Conservation (phyloP, 495 filamentous ascomycete species). For the Cairneyella variabilis region DNA sequence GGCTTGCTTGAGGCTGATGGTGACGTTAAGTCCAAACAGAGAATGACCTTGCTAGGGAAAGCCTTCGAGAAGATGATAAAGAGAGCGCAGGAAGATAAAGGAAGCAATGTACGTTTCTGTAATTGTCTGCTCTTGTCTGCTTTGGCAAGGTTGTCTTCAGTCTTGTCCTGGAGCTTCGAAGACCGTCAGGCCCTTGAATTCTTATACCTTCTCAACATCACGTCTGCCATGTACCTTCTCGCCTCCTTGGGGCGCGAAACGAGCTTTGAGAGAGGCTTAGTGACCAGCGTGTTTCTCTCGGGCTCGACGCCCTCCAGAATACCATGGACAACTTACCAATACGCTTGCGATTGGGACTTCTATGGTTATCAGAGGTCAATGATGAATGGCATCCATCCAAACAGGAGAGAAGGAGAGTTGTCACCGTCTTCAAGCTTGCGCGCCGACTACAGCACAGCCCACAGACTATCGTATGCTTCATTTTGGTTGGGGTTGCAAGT, state of each 20-base stretch:
- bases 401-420: background rate
- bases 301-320: background rate
- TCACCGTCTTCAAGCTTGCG: too few species aligned
- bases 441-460: too few species aligned
- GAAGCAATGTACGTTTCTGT: background rate
- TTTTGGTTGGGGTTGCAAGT: too few species aligned
- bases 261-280: background rate
- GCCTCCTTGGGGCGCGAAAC: background rate
- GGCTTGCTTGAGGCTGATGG: too few species aligned
- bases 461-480: too few species aligned
- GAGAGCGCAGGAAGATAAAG: too few species aligned
- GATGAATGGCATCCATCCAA: background rate
- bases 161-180: background rate
- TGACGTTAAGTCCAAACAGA: too few species aligned
- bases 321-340: conserved; percentile 1
- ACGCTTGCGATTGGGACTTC: background rate
- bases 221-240: background rate
- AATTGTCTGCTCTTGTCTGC: background rate
- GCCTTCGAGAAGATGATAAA: too few species aligned
- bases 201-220: background rate
- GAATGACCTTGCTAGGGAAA: too few species aligned
- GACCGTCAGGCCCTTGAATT: background rate
- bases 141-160: background rate
- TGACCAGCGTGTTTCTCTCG: background rate
- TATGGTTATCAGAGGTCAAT: background rate